Evolutionary conservation across 805 yeast species (phyloP).

Genomic region (Zygoascus bituminiphila): DNA sequence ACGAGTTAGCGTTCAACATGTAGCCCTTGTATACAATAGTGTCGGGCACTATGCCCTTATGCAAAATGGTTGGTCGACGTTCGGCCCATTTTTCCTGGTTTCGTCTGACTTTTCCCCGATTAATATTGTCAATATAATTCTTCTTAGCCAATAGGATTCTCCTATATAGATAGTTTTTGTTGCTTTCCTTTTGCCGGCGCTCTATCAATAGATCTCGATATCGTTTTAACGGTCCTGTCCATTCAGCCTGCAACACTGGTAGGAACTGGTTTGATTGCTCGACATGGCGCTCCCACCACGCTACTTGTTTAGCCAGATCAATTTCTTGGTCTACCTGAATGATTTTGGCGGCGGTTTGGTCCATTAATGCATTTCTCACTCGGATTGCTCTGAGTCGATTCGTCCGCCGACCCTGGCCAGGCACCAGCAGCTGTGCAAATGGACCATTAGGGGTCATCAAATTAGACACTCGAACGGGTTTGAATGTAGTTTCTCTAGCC

Average conservation of each 20-base stretch:
- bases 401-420: slow-evolving; percentile 6
- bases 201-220: not conserved
- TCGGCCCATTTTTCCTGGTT: slow-evolving; percentile 1
- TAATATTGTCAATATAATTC: not conserved
- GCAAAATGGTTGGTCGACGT: not conserved
- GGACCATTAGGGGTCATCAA: slow-evolving; percentile 8
- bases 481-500: slow-evolving; percentile 3
- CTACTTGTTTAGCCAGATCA: slow-evolving; percentile 6
- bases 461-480: slow-evolving; percentile 1
- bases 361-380: not conserved
- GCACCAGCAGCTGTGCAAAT: slow-evolving; percentile 7
- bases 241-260: not conserved
- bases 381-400: slow-evolving; percentile 1
- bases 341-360: not conserved
- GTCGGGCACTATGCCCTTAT: not conserved
- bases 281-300: slow-evolving; percentile 6
- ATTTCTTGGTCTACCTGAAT: not conserved
- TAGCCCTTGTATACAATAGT: not conserved
- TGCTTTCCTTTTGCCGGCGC: not conserved
- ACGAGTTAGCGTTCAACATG: too few relatives aligned
- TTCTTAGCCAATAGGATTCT: not conserved
- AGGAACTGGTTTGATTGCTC: not conserved
- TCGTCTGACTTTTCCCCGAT: not conserved
- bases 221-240: slow-evolving; percentile 3
- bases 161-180: not conserved